Base-by-base conservation (phyloP, 257 asterid genomes). In the Cinchona pubescens region DNA sequence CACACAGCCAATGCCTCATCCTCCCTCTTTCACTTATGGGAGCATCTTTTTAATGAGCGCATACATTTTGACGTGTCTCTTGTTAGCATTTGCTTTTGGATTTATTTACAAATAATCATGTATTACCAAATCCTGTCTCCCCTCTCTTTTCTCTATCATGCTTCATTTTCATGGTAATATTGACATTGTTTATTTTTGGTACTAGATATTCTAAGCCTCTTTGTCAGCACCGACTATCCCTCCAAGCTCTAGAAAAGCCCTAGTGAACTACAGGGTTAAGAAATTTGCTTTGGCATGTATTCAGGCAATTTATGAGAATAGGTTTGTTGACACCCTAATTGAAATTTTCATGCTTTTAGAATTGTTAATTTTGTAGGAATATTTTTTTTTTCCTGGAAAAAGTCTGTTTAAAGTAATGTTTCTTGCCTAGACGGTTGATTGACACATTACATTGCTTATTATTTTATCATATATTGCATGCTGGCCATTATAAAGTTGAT, bases 211-310 rank as follows among this genome's bases (percentile, higher is more conserved):
- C 81, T 86, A 80, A 81, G 85, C 85, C 88, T 95, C 72, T 88
- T 92, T 76, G 89, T 88, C 0, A 96, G 93, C 78, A 34, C 29
- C 71, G 90, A 86, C 75, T 87, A 90, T 82, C 83, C 82, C 56
- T 84, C 90, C 80, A 82, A 84, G 75, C 56, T 84, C 90, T 79
- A 82, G 83, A 74, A 84, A 65, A 72, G 79, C 82, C 80, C 74
- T 91, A 79, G 99, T 92, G 84, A 89, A 88, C 64, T 87, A 76
- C 92, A 88, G 99, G 89, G 88, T 95, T 73, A 91, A 88, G 87
- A 81, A 79, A 77, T 82, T 92, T 78, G 80, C 88, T 49, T 76
- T 80, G 84, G 88, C 90, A 80, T 95, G 99, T 83, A 66, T 91
- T 79, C 82, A 78, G 78, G 96, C 96, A 5, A 73, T 95, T 79